Percentiles rank a stretch among this genome's conserved stretches.
Conservation (phyloP, 495 filamentous ascomycete genomes). For the Trichoderma reesei region DNA sequence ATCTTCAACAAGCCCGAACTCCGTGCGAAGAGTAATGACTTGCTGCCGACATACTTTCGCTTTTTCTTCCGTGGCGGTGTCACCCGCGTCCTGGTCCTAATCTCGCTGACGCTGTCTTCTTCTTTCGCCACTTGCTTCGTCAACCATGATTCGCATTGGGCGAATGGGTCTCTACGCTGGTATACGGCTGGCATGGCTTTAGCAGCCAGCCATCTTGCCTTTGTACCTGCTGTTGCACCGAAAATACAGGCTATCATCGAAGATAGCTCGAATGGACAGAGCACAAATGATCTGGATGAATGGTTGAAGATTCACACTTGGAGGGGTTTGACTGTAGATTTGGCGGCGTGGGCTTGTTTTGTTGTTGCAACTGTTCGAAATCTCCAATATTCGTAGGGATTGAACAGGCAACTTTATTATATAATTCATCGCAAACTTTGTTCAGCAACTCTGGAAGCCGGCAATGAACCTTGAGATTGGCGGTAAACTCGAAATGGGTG, state of each 20-base stretch:
- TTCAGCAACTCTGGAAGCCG: no score
- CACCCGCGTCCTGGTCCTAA: conserved; percentile 15
- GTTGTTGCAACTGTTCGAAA: neutral
- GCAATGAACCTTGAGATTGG: no score
- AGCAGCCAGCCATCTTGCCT: neutral
- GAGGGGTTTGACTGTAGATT: neutral
- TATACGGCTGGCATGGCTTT: conserved; percentile 16
- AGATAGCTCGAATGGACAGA: neutral
- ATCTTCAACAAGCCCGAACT: conserved; percentile 15
- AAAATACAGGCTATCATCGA: neutral
- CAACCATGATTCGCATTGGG: conserved; percentile 11
- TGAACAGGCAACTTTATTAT: neutral
- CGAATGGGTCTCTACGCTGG: conserved; percentile 10
- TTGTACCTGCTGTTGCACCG: neutral
- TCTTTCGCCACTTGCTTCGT: conserved; percentile 18
- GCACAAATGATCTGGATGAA: neutral
- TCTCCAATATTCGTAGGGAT: neutral
- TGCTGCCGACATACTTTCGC: conserved; percentile 23
- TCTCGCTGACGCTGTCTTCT: conserved; percentile 18
- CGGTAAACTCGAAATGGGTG: no score
- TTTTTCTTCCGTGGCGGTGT: conserved; percentile 20
- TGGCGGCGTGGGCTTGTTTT: conserved; percentile 1
- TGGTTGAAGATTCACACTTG: neutral
- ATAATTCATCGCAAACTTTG: no score
- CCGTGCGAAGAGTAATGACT: conserved; percentile 16